phyloP scores from a whole-genome alignment of 148 eudicot genomes.

The Amaranthus palmeri region DNA sequence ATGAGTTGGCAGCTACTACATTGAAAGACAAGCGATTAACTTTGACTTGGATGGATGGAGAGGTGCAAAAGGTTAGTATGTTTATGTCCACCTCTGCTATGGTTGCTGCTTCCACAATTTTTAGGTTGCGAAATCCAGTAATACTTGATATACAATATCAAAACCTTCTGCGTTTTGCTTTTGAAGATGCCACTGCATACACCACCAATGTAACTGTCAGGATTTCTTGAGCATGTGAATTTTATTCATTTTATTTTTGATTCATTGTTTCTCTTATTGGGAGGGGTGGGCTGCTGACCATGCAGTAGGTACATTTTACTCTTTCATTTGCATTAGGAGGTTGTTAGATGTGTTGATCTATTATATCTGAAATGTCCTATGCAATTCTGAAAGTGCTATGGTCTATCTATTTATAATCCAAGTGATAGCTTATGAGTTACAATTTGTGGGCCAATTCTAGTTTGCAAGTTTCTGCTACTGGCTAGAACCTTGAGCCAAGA shows the following conservation, averaged over 20 bases:
- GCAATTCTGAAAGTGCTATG: not conserved
- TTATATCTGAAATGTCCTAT: not conserved
- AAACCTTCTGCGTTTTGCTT: not conserved
- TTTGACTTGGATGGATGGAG: conserved; percentile 96
- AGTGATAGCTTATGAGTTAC: not conserved
- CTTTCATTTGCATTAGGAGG: not conserved
- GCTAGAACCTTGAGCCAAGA: not conserved
- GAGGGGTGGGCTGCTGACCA: not conserved
- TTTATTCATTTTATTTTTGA: not conserved
- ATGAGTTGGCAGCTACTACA: conserved; percentile 39
- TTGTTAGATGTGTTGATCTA: not conserved
- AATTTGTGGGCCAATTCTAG: not conserved
- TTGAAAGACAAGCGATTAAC: conserved; percentile 70
- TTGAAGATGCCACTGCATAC: not conserved
- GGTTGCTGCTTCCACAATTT: not conserved
- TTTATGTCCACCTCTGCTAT: not conserved
- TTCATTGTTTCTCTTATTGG: not conserved
- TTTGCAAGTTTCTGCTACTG: not conserved
- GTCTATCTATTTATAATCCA: not conserved
- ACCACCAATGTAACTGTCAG: not conserved
- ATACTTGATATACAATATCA: not conserved
- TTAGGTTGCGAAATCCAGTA: not conserved
- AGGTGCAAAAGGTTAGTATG: conserved; percentile 66
- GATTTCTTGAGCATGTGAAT: no score
- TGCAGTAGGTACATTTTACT: not conserved